Conservation (phyloP, 2,329 filamentous ascomycete genomes). For the Bipolaris bicolor region DNA sequence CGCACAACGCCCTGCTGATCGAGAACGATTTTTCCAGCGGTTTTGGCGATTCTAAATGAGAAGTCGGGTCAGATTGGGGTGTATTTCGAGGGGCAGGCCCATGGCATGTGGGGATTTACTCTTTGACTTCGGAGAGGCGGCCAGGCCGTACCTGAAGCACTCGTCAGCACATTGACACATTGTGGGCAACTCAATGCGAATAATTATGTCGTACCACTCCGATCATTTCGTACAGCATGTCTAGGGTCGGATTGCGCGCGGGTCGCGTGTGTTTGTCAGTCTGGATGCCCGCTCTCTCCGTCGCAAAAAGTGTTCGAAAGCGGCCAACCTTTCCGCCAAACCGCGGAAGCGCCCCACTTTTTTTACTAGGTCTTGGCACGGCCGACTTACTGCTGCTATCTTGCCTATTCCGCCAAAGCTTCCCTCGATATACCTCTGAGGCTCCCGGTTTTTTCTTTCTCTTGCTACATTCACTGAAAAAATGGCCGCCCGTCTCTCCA, state of each 20-base stretch:
- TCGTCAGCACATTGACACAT: neutral
- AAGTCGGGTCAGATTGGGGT: neutral
- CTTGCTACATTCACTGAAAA: constrained; percentile 5
- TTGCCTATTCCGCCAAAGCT: neutral
- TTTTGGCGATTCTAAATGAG: constrained; percentile 76
- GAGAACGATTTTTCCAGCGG: constrained; percentile 82
- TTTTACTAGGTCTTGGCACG: constrained; percentile 12
- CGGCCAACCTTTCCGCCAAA: constrained; percentile 27
- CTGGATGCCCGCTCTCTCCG: constrained; percentile 13
- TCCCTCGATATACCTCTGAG: neutral
- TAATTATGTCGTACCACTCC: constrained; percentile 73
- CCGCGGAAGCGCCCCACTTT: constrained; percentile 16
- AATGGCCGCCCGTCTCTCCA: constrained; percentile 46
- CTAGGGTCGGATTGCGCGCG: constrained; percentile 14
- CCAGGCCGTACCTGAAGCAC: constrained; percentile 80
- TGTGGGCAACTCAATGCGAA: neutral
- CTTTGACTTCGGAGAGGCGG: constrained; percentile 89
- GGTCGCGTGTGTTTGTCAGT: constrained; percentile 1
- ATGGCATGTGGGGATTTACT: constrained; percentile 62
- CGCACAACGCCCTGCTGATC: constrained; percentile 86
- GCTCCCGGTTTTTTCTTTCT: neutral
- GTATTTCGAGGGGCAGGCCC: neutral
- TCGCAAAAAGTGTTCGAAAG: constrained; percentile 31
- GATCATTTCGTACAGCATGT: constrained; percentile 97
- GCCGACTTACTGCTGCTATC: constrained; percentile 11